Evolutionary conservation across 2,329 filamentous ascomycete species (phyloP).

Genomic region (Stenocarpella maydis): DNA sequence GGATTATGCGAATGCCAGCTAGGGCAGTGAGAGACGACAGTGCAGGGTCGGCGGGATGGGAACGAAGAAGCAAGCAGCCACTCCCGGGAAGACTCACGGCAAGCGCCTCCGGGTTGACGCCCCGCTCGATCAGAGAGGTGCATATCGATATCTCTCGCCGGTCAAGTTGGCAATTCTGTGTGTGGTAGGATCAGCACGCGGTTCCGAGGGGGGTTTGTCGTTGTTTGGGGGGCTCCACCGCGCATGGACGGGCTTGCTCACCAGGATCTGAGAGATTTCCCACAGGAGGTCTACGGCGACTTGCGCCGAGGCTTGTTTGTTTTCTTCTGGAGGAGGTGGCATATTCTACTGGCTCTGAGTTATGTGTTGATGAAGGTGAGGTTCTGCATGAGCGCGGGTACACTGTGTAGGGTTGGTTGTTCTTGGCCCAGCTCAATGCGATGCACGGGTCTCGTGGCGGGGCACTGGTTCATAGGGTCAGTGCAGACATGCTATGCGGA

Average conservation of each 20-base stretch:
- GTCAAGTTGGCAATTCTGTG: constrained; percentile 91
- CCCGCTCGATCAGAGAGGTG: constrained; percentile 96
- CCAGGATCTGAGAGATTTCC: constrained; percentile 88
- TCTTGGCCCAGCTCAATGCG: not conserved
- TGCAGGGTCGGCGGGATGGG: constrained; percentile 16
- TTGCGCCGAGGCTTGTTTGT: constrained; percentile 79
- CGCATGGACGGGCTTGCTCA: constrained; percentile 52
- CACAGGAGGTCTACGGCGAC: constrained; percentile 85
- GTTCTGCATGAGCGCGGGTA: constrained; percentile 3
- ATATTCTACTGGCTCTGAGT: constrained; percentile 39
- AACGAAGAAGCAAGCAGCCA: not conserved
- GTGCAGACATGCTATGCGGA: not conserved
- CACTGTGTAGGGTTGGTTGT: too few species aligned
- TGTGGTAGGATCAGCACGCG: not conserved
- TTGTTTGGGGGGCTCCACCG: not conserved
- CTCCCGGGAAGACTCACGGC: constrained; percentile 69
- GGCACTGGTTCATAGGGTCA: not conserved
- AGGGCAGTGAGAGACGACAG: not conserved
- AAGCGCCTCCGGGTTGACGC: constrained; percentile 93
- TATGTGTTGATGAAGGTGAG: constrained; percentile 10
- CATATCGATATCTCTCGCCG: constrained; percentile 91
- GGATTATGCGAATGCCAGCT: not conserved
- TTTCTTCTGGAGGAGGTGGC: constrained; percentile 52
- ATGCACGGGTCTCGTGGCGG: not conserved
- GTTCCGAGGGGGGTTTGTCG: not conserved